Evolutionary conservation across 2,329 filamentous ascomycete genomes (phyloP).

Genomic region (Alternaria consortialis): DNA sequence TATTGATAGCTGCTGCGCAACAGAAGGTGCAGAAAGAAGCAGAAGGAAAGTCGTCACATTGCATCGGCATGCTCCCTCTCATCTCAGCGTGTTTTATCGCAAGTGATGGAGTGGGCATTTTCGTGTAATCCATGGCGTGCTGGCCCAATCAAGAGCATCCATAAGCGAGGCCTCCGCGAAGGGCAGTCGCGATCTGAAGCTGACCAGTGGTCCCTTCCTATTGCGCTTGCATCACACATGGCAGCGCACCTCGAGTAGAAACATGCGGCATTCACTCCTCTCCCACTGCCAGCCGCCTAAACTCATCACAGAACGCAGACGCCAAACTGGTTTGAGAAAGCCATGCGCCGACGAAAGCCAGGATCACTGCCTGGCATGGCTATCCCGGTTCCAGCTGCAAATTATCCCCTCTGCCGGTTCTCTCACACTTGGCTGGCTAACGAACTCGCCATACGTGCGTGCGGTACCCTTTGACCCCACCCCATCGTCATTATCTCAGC

Average conservation of each 20-base stretch:
- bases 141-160: constrained; percentile 31
- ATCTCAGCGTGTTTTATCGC: constrained; percentile 30
- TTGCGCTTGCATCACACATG: constrained; percentile 12
- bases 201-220: constrained; percentile 19
- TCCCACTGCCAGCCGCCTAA: background rate
- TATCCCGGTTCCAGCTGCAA: constrained; percentile 7
- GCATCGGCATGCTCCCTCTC: constrained; percentile 26
- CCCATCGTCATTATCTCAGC: constrained; percentile 10
- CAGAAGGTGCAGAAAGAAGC: constrained; percentile 7
- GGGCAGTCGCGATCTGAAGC: constrained; percentile 20
- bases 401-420: constrained; percentile 34
- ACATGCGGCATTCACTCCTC: constrained; percentile 5
- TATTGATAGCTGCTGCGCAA: constrained; percentile 19
- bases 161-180: constrained; percentile 33
- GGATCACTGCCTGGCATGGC: background rate
- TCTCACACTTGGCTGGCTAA: constrained; percentile 31
- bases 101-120: constrained; percentile 15
- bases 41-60: constrained; percentile 7
- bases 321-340: background rate
- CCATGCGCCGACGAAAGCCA: background rate
- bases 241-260: constrained; percentile 10
- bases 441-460: constrained; percentile 9
- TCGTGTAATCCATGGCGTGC: constrained; percentile 26
- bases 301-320: background rate
- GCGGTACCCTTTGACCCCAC: constrained; percentile 1